Base-by-base conservation (phyloP, 306 rosid species). In the Argentina anserina region DNA sequence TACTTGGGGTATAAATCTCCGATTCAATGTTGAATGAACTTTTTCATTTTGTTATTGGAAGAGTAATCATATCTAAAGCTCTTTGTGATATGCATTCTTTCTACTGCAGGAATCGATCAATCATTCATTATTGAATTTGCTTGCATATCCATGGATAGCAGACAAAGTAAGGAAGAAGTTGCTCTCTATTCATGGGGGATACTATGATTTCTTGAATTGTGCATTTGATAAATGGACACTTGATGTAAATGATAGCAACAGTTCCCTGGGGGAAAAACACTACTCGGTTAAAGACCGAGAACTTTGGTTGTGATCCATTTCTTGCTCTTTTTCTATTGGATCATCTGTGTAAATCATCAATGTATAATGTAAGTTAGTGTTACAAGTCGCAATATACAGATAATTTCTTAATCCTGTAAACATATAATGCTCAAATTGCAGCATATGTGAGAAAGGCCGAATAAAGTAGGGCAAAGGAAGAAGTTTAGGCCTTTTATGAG, bases 161-260 rank as follows among this genome's bases (percentile, higher is more conserved):
- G 92, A 91, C 9, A 84, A 71, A 74, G 92, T 87, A 74, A 84
- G 77, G 69, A 83, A 72, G 73, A 87, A 76, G 58, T 36, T 77
- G 74, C 80, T 91, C 75, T 79, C 78, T 67, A 74, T 94, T 79
- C 97, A 89, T 78, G 96, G 95, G 58, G 96, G 97, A 59, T 72
- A 88, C 76, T 94, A 89, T 79, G 77, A 94, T 84, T 85, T 94
- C 80, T 74, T 77, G 66, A 87, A 75, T 73, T 91, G 97, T 84
- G 62, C 91, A 1, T 94, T 94, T 89, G 97, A 94, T 82, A 94
- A 86, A 77, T 94, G 99, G 95, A 85, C 87, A 28, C 87, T 94
- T 82, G 96, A 91, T 83, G 45, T 84, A 28, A 47, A 74, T 47
- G 62, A 80, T 20, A 34, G 81, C 75, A 50, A 49, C 62, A 45